Conservation (phyloP, 331 rosid species). For the Malus hybrid region DNA sequence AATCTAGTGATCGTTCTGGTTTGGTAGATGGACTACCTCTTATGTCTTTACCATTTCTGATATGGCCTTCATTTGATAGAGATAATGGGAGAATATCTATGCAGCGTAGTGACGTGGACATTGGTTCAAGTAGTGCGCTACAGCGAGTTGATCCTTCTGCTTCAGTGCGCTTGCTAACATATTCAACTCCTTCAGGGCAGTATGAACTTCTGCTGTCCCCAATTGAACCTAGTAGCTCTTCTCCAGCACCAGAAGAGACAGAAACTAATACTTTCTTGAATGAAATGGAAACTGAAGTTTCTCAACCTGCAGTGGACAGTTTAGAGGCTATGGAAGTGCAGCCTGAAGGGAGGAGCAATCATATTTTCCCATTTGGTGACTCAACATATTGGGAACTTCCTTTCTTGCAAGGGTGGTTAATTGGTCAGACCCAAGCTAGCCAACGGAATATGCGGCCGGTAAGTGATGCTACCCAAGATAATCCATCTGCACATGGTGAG, state of each 20-base stretch:
- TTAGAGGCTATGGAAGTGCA: constrained; percentile 39
- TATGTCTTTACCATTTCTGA: constrained; percentile 60
- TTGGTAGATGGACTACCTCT: constrained; percentile 58
- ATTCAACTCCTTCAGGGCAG: constrained; percentile 66
- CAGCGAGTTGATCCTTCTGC: constrained; percentile 60
- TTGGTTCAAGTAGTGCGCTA: constrained; percentile 43
- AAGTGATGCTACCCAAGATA: constrained; percentile 26
- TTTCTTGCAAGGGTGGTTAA: constrained; percentile 91
- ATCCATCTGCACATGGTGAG: constrained; percentile 35
- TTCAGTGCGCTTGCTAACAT: constrained; percentile 51
- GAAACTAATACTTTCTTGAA: constrained; percentile 26
- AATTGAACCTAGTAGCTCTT: constrained; percentile 51
- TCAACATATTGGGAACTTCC: constrained; percentile 80
- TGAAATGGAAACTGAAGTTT: constrained; percentile 39
- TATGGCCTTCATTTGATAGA: constrained; percentile 54
- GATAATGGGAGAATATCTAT: constrained; percentile 59
- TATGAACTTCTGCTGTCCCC: constrained; percentile 64
- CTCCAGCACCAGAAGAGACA: constrained; percentile 32
- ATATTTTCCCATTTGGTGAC: constrained; percentile 52
- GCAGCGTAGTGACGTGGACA: constrained; percentile 41
- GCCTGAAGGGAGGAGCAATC: constrained; percentile 59
- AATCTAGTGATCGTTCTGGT: constrained; percentile 50
- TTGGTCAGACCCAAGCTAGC: constrained; percentile 87
- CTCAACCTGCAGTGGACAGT: constrained; percentile 29
- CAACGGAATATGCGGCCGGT: constrained; percentile 38